Percentiles rank a stretch among this genome's conserved stretches.
Evolutionary conservation across 768 basidiomycete genomes (phyloP).

Genomic region (Podaxis sp.): DNA sequence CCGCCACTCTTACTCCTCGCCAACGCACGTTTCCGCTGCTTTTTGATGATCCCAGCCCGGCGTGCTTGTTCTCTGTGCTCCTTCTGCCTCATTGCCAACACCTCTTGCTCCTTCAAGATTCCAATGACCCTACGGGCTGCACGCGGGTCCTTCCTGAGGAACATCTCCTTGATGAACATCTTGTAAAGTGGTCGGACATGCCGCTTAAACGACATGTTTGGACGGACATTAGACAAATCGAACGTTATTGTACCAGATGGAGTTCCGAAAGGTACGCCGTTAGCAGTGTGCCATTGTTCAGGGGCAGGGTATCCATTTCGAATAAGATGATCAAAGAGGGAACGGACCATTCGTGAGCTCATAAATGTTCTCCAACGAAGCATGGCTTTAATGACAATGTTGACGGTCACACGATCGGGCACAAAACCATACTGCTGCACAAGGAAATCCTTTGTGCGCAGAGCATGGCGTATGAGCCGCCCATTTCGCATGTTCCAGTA

Average conservation of each 20-base stretch:
- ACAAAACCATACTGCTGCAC: constrained; percentile 45
- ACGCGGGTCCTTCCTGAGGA: constrained; percentile 48
- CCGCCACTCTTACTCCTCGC: background rate
- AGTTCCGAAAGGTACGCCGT: constrained; percentile 48
- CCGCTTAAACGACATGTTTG: constrained; percentile 48
- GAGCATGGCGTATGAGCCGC: constrained; percentile 43
- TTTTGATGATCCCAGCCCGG: constrained; percentile 32
- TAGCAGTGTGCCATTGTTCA: constrained; percentile 24
- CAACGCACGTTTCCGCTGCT: constrained; percentile 21
- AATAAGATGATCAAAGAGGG: constrained; percentile 66
- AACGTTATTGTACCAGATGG: constrained; percentile 22
- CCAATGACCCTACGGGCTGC: constrained; percentile 55
- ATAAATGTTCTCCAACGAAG: constrained; percentile 50
- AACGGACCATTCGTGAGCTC: constrained; percentile 42
- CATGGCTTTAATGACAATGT: constrained; percentile 64
- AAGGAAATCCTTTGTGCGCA: constrained; percentile 43
- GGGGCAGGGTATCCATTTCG: constrained; percentile 56
- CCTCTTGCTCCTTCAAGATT: constrained; percentile 51
- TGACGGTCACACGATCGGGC: constrained; percentile 69
- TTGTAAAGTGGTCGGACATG: constrained; percentile 71
- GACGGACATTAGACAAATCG: constrained; percentile 38
- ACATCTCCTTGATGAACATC: constrained; percentile 70
- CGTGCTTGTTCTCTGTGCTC: constrained; percentile 33
- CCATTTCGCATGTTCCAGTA: constrained; percentile 36
- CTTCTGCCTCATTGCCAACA: constrained; percentile 25